Percentiles rank a stretch among this genome's conserved stretches.
phyloP scores from a whole-genome alignment of 2,329 filamentous ascomycete species.

The Aspergillus niger region DNA sequence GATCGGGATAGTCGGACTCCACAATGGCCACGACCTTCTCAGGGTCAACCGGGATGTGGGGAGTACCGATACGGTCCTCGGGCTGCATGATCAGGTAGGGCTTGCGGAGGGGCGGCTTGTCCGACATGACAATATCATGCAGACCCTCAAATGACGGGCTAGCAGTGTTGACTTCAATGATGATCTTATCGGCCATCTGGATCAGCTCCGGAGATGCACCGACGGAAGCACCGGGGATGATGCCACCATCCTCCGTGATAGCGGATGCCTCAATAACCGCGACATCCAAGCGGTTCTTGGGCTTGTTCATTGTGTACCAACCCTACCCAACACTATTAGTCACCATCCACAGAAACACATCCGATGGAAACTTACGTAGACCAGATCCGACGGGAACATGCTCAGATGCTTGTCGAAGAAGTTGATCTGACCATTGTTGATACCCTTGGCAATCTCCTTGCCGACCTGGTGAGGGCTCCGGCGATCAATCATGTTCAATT shows the following conservation, averaged over 20 bases:
- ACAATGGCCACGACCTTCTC: constrained; percentile 83
- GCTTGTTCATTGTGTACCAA: constrained; percentile 79
- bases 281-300: constrained; percentile 74
- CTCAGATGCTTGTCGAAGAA: constrained; percentile 94
- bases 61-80: constrained; percentile 82
- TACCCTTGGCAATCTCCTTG: constrained; percentile 85
- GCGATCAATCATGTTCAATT: constrained; percentile 84
- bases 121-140: constrained; percentile 89
- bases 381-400: constrained; percentile 86
- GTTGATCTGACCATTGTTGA: constrained; percentile 83
- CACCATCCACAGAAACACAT: constrained; percentile 12
- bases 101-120: constrained; percentile 76
- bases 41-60: constrained; percentile 79
- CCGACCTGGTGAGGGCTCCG: constrained; percentile 85
- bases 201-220: constrained; percentile 83
- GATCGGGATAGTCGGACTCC: constrained; percentile 80
- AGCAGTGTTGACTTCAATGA: constrained; percentile 89
- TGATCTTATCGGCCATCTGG: constrained; percentile 89
- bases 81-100: constrained; percentile 83
- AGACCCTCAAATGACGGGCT: constrained; percentile 83
- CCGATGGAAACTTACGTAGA: constrained; percentile 60
- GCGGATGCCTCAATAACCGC: constrained; percentile 83
- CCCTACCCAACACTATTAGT: constrained; percentile 50
- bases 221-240: constrained; percentile 82
- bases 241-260: constrained; percentile 85